Base-by-base conservation (phyloP, 169 alveolate species). In the Eimeria acervulina region DNA sequence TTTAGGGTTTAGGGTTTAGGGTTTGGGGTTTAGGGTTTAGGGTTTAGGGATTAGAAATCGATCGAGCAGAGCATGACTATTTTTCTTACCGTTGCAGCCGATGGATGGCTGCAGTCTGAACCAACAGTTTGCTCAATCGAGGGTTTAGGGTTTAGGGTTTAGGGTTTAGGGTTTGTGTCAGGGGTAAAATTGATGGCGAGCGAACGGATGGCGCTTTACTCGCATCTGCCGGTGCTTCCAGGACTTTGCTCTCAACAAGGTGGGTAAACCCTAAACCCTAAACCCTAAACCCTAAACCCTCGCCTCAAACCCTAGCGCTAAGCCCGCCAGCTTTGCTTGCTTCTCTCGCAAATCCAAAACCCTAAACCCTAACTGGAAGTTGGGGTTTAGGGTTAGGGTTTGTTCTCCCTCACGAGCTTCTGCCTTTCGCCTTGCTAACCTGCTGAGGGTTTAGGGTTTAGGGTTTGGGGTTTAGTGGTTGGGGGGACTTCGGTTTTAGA, bases 201-300 rank as follows among this genome's bases (percentile, higher is more conserved):
- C 33, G 95, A 47, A 12, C 88, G 95, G 1, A 90, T 90, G 95
- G 89, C 89, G 23, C 80, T 78, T 36, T 90, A 90, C 61, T 78
- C 61, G 23, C 95, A 90, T 63, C 55, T 90, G 47, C 89, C 74
- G 2, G 61, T 72, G 44, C 44, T 72, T 26, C 95, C 95, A 0
- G 94, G 70, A 15, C 88, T 63, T 7, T 59, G 90, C n/a, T 59
- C 95, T 63, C 89, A 90, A 55, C 68, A 90, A 38, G 95, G 95
- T 90, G 31, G 13, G 31, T 44, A 47, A 23, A 81, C 38, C 36
- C 28, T 81, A 42, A 81, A 74, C 87, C 80, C 80, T 68, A 68
- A 68, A 68, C 80, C 80, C 80, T 68, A 68, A 28, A 68, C 42
- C 80, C 80, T 68, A 68, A n/a, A 63, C 74, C 74, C 74, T 63